A percentile compares a stretch with the other conserved stretches of the same genome.
Conservation (phyloP, 805 yeast species). For the Saccharomyces eubayanus region DNA sequence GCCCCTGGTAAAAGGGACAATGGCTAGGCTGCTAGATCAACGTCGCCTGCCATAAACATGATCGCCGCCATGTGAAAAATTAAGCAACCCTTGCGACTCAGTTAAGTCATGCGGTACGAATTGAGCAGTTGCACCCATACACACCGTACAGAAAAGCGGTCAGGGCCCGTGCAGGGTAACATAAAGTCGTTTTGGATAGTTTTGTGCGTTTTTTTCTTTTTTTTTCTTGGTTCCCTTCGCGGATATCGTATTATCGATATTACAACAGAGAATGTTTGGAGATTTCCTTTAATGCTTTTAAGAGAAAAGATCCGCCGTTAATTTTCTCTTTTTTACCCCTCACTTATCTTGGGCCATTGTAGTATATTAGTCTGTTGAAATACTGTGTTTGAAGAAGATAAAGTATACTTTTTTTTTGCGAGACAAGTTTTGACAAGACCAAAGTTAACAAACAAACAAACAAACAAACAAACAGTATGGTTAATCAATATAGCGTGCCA, state of each 20-base stretch:
- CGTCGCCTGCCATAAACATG: background rate
- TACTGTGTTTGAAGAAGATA: background rate
- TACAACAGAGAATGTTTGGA: background rate
- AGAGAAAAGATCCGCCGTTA: background rate
- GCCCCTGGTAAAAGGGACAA: background rate
- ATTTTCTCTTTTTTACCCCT: background rate
- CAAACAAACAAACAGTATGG: conserved; percentile 7
- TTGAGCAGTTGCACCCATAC: background rate
- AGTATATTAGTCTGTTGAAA: background rate
- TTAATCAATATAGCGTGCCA: conserved; percentile 37
- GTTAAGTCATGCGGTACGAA: background rate
- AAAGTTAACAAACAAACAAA: background rate
- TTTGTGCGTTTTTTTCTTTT: background rate
- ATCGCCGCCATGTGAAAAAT: background rate
- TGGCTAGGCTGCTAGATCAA: background rate
- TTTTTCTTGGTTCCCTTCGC: background rate
- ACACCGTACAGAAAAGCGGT: background rate
- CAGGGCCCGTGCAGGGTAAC: too few relatives aligned
- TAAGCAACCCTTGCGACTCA: background rate
- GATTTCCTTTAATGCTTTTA: background rate
- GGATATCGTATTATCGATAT: background rate
- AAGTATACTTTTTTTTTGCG: too few relatives aligned
- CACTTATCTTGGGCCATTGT: background rate
- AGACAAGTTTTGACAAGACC: background rate
- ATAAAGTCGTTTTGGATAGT: too few relatives aligned